Evolutionary conservation across 805 yeast species (phyloP), one percentile per base, ranked within the genome.

Genomic region (Maudiozyma serrabonitensis): DNA sequence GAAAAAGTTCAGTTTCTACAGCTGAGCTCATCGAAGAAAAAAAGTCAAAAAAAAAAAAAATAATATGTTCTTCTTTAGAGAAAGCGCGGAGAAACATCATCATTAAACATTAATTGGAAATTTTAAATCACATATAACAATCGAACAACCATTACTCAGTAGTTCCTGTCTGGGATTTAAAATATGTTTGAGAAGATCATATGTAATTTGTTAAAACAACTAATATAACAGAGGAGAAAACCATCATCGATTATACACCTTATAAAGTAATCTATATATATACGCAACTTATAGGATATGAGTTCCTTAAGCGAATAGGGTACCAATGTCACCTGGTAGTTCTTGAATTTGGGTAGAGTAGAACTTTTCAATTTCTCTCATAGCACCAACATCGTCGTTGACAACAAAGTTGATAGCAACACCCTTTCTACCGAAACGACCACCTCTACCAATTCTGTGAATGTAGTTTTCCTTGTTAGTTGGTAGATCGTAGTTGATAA

Each of bases 351-450:
- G 83, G 50, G 82, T 82, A 50, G 83, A 76, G 74, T 86, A 86
- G 75, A 79, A 80, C 66, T 73, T 74, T 65, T 84, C 89, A 56
- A 85, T 72, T 57, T 82, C 95, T 66, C 81, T 78, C 75, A 91
- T 75, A 66, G 77, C 79, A 48, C 75, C 78, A 56, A 75, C 76
- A 69, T 93, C 98, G 46, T 82, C 83, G 57, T 74, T 75, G 50
- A 97, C 88, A 62, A 89, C 82, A 61, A 93, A 85, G 76, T 90
- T 93, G 70, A 91, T 87, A 51, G 99, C 97, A 63, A 86, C 95
- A 76, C 96, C 99, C 76, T 90, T 91, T 72, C 99, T 82, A 60
- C 99, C 99, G 75, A 91, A 91, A 68, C 99, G 82, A 56, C 98
- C 99, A 59, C 95, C 89, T 71, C 99, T 84, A 69, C 99, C 99